Evolutionary conservation across 208 protist species (phyloP), one percentile per base, ranked within the genome.

Genomic region (Trypanosomatidae sp.): DNA sequence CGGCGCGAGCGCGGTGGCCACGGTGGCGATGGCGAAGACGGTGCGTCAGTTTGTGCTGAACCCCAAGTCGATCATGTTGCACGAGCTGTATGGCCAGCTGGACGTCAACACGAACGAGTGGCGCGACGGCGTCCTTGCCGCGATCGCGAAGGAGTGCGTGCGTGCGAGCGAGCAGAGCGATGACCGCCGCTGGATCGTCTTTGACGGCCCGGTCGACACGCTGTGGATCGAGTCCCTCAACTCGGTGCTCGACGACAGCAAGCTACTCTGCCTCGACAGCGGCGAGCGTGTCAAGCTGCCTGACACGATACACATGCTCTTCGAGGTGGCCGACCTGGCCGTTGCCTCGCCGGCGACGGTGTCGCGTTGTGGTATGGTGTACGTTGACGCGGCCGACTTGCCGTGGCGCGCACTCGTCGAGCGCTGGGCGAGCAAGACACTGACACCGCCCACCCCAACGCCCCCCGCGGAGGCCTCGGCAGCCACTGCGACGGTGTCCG

Each of bases 151-250:
- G 56, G 63, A 88, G 22, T 88, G 80, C 45, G 88, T 93, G 39
- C 68, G 73, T 0, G 76, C 87, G 30, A 71, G 82, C 13, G 87
- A 95, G 47, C 24, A 51, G 7, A 88, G 48, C 44, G 66, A 69
- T 2, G 75, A 94, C 53, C 81, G 92, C 59, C 88, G 98, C 43
- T 99, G 93, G 93, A 93, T 99, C 41, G 83, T 98, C 37, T 98
- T 97, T 77, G 97, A 99, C 62, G 96, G 96, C 21, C 97, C 96
- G 30, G 97, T 99, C 2, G 97, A 99, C 69, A 97, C 97, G 16
- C 58, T 98, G 3, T 99, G 97, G 97, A 98, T 99, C 59, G 97
- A 99, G 74, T 98, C 96, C 28, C 88, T 99, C 59, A 99, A 99
- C 82, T 97, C 95, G 10, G 95, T 98, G 18, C 80, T 99, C 19